These are phyloP conservation scores for Podospora bellae-mahoneyi DNA, from an alignment of 495 filamentous ascomycete genomes.

Conservation along the genomic window DNA sequence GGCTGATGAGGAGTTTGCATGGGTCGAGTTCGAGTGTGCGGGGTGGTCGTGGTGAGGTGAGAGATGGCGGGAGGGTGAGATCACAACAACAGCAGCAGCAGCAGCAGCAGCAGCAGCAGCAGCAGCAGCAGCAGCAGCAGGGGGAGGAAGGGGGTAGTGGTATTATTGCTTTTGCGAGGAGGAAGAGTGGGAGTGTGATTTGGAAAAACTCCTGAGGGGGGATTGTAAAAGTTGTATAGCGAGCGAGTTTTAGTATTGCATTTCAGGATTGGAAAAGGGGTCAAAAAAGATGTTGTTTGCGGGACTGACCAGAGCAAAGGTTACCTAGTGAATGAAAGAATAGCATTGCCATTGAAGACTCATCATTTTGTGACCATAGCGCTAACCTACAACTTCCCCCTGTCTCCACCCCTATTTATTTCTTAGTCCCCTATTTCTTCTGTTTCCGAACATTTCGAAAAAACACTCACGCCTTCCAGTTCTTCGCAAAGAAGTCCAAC, in stretches of 20 bases:
- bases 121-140: not conserved
- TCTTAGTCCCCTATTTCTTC: not conserved
- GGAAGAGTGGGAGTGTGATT: slow-evolving; percentile 24
- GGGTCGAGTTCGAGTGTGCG: slow-evolving; percentile 16
- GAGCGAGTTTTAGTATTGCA: not conserved
- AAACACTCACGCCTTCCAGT: slow-evolving; percentile 39
- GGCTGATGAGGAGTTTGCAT: slow-evolving; percentile 38
- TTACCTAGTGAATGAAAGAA: too few species aligned
- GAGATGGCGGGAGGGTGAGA: not conserved
- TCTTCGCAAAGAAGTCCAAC: slow-evolving; percentile 70
- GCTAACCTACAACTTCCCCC: not conserved
- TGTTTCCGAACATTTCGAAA: not conserved
- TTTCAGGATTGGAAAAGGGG: not conserved
- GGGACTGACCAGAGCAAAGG: not conserved
- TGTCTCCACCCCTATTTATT: not conserved
- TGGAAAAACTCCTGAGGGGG: not conserved
- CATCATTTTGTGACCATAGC: not conserved
- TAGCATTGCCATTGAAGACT: too few species aligned
- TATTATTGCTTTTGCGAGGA: slow-evolving; percentile 14
- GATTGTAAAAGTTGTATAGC: not conserved
- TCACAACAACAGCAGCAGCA: not conserved
- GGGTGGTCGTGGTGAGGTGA: not conserved
- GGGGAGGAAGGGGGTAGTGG: too few species aligned
- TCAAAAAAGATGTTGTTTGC: not conserved
- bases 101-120: not conserved